Evolutionary conservation across 2,329 filamentous ascomycete genomes (phyloP).

Genomic region (Neocatenulostroma microsporum): DNA sequence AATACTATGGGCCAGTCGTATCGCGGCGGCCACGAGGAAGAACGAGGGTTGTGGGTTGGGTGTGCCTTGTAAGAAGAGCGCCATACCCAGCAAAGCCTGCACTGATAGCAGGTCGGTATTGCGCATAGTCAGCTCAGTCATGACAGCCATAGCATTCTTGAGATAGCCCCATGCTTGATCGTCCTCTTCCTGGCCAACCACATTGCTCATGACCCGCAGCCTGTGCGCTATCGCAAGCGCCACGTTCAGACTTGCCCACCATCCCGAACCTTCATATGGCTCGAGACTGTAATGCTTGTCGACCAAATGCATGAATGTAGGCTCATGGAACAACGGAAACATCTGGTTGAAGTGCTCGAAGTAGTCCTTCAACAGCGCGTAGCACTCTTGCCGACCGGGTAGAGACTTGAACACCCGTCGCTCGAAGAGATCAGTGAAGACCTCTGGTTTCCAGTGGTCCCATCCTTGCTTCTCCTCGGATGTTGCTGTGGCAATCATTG

Average conservation of each 20-base stretch:
- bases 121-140: constrained; percentile 87
- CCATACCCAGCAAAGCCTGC: constrained; percentile 86
- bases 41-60: constrained; percentile 94
- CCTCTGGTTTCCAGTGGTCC: constrained; percentile 97
- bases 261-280: constrained; percentile 89
- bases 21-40: constrained; percentile 81
- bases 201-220: constrained; percentile 88
- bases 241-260: constrained; percentile 97
- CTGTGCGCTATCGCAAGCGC: constrained; percentile 88
- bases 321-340: constrained; percentile 94
- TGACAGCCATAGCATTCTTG: constrained; percentile 92
- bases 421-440: constrained; percentile 86
- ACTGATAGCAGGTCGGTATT: constrained; percentile 94
- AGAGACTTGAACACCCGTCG: constrained; percentile 75
- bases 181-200: constrained; percentile 84
- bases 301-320: constrained; percentile 95
- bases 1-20: constrained; percentile 85
- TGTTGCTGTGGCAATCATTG: constrained; percentile 82
- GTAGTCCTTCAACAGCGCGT: constrained; percentile 83
- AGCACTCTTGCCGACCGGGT: constrained; percentile 76
- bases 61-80: constrained; percentile 89
- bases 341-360: constrained; percentile 99
- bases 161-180: constrained; percentile 91
- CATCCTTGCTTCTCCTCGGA: constrained; percentile 90
- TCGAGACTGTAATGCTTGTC: constrained; percentile 88